Base-by-base conservation (phyloP, 345 rosid species). In the Eucalyptus urophylla region DNA sequence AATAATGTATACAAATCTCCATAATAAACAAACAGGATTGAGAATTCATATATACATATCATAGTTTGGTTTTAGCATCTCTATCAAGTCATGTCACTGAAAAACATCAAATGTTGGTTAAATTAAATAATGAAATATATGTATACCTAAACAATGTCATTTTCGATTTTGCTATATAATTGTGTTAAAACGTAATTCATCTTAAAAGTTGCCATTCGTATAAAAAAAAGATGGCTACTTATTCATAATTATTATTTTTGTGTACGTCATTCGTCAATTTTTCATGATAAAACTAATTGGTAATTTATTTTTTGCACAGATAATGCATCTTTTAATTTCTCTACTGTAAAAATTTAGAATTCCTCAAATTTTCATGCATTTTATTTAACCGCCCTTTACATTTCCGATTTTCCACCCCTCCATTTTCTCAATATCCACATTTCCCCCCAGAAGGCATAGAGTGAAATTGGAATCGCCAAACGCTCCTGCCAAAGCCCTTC, bases 71-170 rank as follows among this genome's bases (percentile, higher is more conserved):
- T 29, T 65, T 65, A 27, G 5, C 1, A n/a, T 29, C 8, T n/a
- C 0, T 14, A n/a, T 65, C 37, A 14, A n/a, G 33, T 65, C 5
- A 2, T 12, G n/a, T 60, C 14, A 25, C 7, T 11, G 15, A 60
- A 60, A 65, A 65, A 14, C 37, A n/a, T 15, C 14, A 13, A 0
- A 62, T 6, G 14, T 29, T 13, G 15, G 14, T 27, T 62, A 27
- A 62, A 51, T 51, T 51, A 51, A 51, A 25, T 60, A 0, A 25
- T 60, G 3, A 60, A 60, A 60, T 11, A 25, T 60, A 27, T 25
- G 7, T 60, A 60, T 4, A 2, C 6, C 14, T 11, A 58, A 25
- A 1, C 0, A 0, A 2, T 27, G n/a, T 25, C 6, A 2, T 13
- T 62, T 62, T 14, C 10, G 1, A 62, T 0, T 29, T 62, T 29